phyloP scores from a whole-genome alignment of 1,284 basidiomycete species.

The Anthracocystis walkeri region DNA sequence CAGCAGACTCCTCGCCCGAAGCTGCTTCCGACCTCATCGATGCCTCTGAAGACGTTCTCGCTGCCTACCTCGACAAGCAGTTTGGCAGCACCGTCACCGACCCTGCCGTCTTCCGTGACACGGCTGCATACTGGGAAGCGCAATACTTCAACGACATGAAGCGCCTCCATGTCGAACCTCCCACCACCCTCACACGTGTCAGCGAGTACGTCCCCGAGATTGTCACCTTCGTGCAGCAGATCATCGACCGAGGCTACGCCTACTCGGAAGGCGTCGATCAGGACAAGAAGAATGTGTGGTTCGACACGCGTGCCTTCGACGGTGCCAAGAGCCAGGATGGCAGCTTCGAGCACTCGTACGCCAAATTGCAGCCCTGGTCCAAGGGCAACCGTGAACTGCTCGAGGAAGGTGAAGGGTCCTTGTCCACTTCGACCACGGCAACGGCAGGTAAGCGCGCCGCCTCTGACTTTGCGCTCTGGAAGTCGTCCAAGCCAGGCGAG shows the following conservation, averaged over 20 bases:
- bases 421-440: constrained; percentile 70
- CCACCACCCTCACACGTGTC: constrained; percentile 92
- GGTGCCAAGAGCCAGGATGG: constrained; percentile 70
- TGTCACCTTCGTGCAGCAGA: constrained; percentile 85
- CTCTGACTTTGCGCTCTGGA: constrained; percentile 97
- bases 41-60: constrained; percentile 64
- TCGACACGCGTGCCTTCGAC: constrained; percentile 91
- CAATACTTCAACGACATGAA: constrained; percentile 94
- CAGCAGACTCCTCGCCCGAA: constrained; percentile 39
- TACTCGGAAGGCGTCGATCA: constrained; percentile 73
- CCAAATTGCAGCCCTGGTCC: constrained; percentile 95
- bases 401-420: constrained; percentile 90
- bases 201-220: constrained; percentile 98
- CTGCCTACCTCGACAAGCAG: constrained; percentile 51
- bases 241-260: constrained; percentile 88
- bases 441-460: constrained; percentile 75
- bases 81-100: constrained; percentile 82
- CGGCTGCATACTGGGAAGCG: constrained; percentile 90
- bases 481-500: constrained; percentile 96
- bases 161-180: constrained; percentile 84
- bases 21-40: constrained; percentile 54
- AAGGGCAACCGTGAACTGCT: constrained; percentile 91
- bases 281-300: constrained; percentile 78
- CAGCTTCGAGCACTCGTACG: constrained; percentile 76
- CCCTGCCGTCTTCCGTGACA: constrained; percentile 83